phyloP scores from a whole-genome alignment of 495 filamentous ascomycete genomes.

The Chaetomidium leptoderma region DNA sequence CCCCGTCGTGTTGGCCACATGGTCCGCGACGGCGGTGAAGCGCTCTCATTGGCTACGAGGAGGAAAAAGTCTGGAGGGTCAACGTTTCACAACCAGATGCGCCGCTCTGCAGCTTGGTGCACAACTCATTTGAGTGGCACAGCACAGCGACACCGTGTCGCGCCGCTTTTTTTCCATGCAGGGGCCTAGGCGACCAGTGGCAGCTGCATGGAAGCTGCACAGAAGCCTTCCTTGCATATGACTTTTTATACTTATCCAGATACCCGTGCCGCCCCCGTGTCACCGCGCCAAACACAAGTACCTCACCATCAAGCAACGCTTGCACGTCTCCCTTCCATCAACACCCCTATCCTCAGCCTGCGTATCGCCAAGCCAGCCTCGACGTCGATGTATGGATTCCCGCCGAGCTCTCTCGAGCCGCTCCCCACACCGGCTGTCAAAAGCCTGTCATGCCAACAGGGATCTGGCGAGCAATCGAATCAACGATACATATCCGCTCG shows the following conservation, averaged over 20 bases:
- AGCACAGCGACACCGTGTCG: neutral
- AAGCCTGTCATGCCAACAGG: neutral
- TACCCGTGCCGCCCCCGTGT: conserved; percentile 6
- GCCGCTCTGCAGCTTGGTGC: conserved; percentile 6
- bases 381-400: neutral
- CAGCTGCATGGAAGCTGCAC: conserved; percentile 14
- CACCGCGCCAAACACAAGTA: too few relatives aligned
- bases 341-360: neutral
- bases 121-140: neutral
- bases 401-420: neutral
- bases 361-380: neutral
- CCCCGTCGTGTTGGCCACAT: neutral
- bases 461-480: neutral
- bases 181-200: neutral
- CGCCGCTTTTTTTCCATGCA: conserved; percentile 11
- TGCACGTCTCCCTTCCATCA: neutral
- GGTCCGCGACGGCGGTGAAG: neutral
- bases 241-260: conserved; percentile 23
- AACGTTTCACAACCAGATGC: neutral
- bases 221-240: conserved; percentile 16
- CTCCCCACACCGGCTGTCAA: conserved; percentile 10
- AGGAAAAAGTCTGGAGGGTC: neutral
- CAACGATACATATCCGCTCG: neutral
- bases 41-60: neutral
- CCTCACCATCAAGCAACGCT: neutral